Evolutionary conservation across 257 asterid genomes (phyloP).

Genomic region (Solanum virginianum): DNA sequence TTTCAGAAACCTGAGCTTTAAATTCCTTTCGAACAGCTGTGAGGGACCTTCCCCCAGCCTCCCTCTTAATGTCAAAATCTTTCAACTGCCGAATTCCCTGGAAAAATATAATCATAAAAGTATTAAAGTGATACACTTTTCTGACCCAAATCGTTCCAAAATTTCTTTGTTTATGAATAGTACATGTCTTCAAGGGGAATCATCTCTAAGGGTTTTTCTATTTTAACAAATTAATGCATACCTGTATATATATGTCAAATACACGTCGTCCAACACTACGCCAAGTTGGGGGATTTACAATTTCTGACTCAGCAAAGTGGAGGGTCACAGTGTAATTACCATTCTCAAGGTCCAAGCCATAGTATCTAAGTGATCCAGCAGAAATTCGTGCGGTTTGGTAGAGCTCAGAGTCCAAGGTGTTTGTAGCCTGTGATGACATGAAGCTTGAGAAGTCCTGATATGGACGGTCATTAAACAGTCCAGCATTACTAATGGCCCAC

Average conservation of each 20-base stretch:
- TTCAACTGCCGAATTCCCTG: slow-evolving; percentile 44
- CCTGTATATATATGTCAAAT: slow-evolving; percentile 78
- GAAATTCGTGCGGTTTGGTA: slow-evolving; percentile 55
- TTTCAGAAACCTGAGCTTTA: slow-evolving; percentile 38
- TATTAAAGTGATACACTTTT: neutral
- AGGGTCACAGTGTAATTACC: slow-evolving; percentile 67
- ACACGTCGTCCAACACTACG: slow-evolving; percentile 66
- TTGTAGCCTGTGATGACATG: slow-evolving; percentile 22
- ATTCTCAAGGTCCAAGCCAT: slow-evolving; percentile 63
- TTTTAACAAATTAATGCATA: neutral
- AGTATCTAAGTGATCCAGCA: slow-evolving; percentile 74
- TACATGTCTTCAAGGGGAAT: neutral
- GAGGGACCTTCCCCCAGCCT: slow-evolving; percentile 36
- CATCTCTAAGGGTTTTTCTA: neutral
- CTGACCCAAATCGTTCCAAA: neutral
- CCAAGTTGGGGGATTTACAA: slow-evolving; percentile 31
- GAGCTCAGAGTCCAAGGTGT: slow-evolving; percentile 46
- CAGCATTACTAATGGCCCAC: slow-evolving; percentile 86
- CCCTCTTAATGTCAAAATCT: slow-evolving; percentile 59
- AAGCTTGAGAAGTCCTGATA: slow-evolving; percentile 22
- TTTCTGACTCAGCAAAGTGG: slow-evolving; percentile 47
- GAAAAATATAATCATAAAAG: neutral
- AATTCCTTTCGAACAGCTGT: slow-evolving; percentile 34
- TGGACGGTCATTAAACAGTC: slow-evolving; percentile 33
- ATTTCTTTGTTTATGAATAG: neutral